Evolutionary conservation across 306 rosid species (phyloP), one percentile per base, ranked within the genome.

Genomic region (Canavalia gladiata): DNA sequence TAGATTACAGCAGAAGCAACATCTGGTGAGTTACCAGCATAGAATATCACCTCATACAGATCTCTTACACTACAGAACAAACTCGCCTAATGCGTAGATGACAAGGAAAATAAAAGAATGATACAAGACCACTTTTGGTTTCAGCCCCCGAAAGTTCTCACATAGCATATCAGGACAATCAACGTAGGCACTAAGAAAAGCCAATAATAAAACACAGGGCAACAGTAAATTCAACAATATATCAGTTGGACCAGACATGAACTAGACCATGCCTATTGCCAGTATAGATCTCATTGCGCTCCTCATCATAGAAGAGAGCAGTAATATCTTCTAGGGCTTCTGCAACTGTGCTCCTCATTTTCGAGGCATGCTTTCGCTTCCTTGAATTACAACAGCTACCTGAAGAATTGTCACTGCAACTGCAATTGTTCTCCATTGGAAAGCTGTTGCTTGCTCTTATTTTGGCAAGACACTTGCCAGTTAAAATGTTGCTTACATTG

Each of bases 311-410:
- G 86, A 93, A 96, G 74, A 96, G 97, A 52, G 99, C 99, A n/a
- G 98, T 96, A 66, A 94, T 96, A 74, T 96, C 99, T 90, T 96
- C 98, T 92, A 94, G 87, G 66, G 99, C 98, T 87, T 96, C 98
- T 1, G 92, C 91, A n/a, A 94, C 99, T 4, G 97, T 90, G 91
- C 94, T 96, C 73, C 97, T 90, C 69, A 90, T 87, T 85, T 86
- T 87, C 76, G 97, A 83, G 56, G 87, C 57, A 64, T 13, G 82
- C 64, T 83, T 77, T 54, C 82, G 86, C 84, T 90, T 96, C 85
- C 80, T 91, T 25, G 96, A 91, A 68, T 74, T 41, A 8, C 88
- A 87, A 18, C 89, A 89, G 63, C 72, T 77, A 71, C 90, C 77
- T 34, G 86, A 84, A 82, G 88, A 73, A 9, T 79, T 81, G 54